phyloP scores from a whole-genome alignment of 768 basidiomycete genomes.

The Tulasnella calospora region DNA sequence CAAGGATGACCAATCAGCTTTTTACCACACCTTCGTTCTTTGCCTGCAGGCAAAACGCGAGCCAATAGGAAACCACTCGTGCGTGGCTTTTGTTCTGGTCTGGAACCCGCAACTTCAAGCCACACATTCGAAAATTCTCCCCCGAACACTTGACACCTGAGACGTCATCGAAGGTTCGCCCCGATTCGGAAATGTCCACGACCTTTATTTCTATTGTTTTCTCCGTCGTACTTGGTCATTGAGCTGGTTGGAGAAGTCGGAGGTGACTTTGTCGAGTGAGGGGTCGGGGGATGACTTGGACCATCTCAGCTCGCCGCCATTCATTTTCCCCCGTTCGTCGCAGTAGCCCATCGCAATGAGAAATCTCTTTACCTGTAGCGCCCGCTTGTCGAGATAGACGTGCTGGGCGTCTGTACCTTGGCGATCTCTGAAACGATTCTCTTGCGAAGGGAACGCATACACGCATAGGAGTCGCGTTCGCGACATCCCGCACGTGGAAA shows the following conservation, averaged over 20 bases:
- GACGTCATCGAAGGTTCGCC: slow-evolving; percentile 5
- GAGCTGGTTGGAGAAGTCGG: not conserved
- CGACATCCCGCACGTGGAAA: not conserved
- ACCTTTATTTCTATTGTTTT: not conserved
- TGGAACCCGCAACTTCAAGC: not conserved
- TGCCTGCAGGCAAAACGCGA: not conserved
- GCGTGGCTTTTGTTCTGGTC: not conserved
- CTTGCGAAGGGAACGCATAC: not conserved
- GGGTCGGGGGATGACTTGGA: not conserved
- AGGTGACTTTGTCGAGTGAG: not conserved
- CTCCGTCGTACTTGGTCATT: not conserved
- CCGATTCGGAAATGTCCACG: not conserved
- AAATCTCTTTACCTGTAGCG: not conserved
- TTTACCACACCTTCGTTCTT: not conserved
- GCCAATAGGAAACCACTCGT: not conserved
- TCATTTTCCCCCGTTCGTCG: not conserved
- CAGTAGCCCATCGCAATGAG: not conserved
- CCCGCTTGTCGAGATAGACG: not conserved
- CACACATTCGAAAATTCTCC: not conserved
- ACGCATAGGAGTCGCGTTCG: not conserved
- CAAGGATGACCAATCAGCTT: not conserved
- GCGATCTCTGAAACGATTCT: not conserved
- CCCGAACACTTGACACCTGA: not conserved
- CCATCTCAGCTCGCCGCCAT: not conserved
- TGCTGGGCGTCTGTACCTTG: not conserved